Conservation (phyloP, 2,329 filamentous ascomycete genomes). For the Aureobasidium sp. region DNA sequence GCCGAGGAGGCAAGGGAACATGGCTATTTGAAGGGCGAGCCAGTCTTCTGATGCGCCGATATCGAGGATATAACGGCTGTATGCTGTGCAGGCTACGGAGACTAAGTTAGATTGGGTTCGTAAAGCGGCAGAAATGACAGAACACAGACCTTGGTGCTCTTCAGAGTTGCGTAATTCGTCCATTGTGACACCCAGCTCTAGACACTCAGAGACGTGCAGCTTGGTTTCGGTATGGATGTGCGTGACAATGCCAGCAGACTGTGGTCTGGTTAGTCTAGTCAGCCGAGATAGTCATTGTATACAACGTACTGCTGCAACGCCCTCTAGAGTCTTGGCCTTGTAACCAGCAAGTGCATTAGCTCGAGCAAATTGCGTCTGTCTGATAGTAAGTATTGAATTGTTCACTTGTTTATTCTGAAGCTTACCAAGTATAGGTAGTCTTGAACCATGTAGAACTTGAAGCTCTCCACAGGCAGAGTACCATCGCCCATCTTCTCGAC, state of each 20-base stretch:
- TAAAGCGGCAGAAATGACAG: constrained; percentile 38
- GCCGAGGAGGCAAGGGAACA: constrained; percentile 83
- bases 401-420: not conserved
- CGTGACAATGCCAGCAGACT: constrained; percentile 62
- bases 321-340: constrained; percentile 66
- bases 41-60: constrained; percentile 81
- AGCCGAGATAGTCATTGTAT: not conserved
- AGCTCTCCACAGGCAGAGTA: constrained; percentile 63
- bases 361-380: constrained; percentile 73
- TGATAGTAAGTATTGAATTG: not conserved
- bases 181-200: constrained; percentile 66
- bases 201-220: constrained; percentile 76
- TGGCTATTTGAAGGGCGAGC: constrained; percentile 74
- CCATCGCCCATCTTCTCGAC: constrained; percentile 69
- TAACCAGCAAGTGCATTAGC: constrained; percentile 80
- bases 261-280: constrained; percentile 16
- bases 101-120: not conserved
- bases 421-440: constrained; percentile 82
- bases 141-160: constrained; percentile 50
- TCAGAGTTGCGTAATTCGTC: constrained; percentile 63
- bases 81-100: constrained; percentile 61
- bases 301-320: constrained; percentile 56
- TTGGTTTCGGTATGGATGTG: constrained; percentile 74
- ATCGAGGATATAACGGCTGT: constrained; percentile 79
- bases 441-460: constrained; percentile 83